Conservation (phyloP, 805 yeast species). For the Candida sithepensis region DNA sequence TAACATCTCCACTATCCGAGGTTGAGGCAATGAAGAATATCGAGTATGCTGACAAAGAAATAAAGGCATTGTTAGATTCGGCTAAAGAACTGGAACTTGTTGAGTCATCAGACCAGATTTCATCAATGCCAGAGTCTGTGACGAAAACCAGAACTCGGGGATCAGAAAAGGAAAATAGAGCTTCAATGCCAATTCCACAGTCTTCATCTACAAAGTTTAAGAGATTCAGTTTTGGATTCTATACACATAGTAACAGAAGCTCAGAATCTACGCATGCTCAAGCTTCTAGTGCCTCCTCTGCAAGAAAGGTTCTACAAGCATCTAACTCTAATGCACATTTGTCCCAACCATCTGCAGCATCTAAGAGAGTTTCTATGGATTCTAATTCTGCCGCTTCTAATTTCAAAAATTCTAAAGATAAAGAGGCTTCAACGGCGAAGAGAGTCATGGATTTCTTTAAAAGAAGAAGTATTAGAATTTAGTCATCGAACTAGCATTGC, state of each 20-base stretch:
- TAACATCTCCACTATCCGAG: neutral
- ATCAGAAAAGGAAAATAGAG: slow-evolving; percentile 24
- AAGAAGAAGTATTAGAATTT: slow-evolving; percentile 50
- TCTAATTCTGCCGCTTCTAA: neutral
- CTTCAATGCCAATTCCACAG: slow-evolving; percentile 5
- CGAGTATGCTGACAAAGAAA: neutral
- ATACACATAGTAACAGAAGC: slow-evolving; percentile 14
- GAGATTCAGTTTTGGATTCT: slow-evolving; percentile 32
- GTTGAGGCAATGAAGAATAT: neutral
- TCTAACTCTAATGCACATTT: slow-evolving; percentile 4
- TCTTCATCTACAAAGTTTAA: slow-evolving; percentile 23
- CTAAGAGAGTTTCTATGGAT: slow-evolving; percentile 28
- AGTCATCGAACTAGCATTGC: neutral
- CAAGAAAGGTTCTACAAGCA: slow-evolving; percentile 16
- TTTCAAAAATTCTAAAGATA: slow-evolving; percentile 32
- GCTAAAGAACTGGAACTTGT: neutral
- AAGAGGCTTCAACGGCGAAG: slow-evolving; percentile 71
- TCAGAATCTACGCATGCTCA: slow-evolving; percentile 11
- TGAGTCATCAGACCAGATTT: neutral
- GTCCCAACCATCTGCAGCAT: slow-evolving; percentile 19
- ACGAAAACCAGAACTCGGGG: slow-evolving; percentile 6
- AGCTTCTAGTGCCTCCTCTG: slow-evolving; percentile 3
- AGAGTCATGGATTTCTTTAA: slow-evolving; percentile 77
- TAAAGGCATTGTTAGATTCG: neutral
- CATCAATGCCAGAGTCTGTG: neutral